Conservation (phyloP, 2,329 filamentous ascomycete species). For the Aspergillus luchuensis region DNA sequence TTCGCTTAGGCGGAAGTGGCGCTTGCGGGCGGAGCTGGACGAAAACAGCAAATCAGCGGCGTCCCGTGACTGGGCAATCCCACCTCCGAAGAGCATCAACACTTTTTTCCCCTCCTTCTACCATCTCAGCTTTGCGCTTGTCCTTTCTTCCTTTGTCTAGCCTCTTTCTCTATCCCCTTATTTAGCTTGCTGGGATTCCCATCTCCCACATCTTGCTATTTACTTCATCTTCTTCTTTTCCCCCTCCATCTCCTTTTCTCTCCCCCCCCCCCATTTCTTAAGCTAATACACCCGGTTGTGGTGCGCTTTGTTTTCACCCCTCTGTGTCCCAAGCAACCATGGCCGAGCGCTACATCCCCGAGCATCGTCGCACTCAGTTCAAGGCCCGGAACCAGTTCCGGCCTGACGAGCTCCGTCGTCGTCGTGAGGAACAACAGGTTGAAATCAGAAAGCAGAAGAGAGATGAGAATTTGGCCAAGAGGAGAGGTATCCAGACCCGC, state of each 20-base stretch:
- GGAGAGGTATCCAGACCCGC: constrained; percentile 85
- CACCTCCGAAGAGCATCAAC: constrained; percentile 24
- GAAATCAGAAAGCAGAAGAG: constrained; percentile 98
- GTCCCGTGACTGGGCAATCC: constrained; percentile 27
- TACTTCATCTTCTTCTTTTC: constrained; percentile 20
- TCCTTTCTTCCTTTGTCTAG: constrained; percentile 11
- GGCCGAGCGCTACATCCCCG: constrained; percentile 98
- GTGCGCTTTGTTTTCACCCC: constrained; percentile 36
- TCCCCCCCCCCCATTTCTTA: constrained; percentile 5
- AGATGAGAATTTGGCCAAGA: constrained; percentile 98
- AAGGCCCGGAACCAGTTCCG: constrained; percentile 99
- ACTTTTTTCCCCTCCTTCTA: constrained; percentile 29
- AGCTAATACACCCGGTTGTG: constrained; percentile 21
- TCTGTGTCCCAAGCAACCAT: constrained; percentile 58
- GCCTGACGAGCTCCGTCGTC: constrained; percentile 96
- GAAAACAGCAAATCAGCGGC: constrained; percentile 24
- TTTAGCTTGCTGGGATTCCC: constrained; percentile 28
- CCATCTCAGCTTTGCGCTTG: constrained; percentile 13
- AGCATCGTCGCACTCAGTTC: constrained; percentile 98
- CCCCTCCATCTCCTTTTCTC: constrained; percentile 22
- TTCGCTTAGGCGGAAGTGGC: constrained; percentile 30
- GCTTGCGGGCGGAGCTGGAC: constrained; percentile 21
- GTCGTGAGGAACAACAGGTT: constrained; percentile 98
- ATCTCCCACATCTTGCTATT: constrained; percentile 16
- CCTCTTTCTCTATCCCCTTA: constrained; percentile 10